These are phyloP conservation scores for Akanthomyces muscarius DNA, from an alignment of 2,329 filamentous ascomycete genomes.

Conservation along the genomic window DNA sequence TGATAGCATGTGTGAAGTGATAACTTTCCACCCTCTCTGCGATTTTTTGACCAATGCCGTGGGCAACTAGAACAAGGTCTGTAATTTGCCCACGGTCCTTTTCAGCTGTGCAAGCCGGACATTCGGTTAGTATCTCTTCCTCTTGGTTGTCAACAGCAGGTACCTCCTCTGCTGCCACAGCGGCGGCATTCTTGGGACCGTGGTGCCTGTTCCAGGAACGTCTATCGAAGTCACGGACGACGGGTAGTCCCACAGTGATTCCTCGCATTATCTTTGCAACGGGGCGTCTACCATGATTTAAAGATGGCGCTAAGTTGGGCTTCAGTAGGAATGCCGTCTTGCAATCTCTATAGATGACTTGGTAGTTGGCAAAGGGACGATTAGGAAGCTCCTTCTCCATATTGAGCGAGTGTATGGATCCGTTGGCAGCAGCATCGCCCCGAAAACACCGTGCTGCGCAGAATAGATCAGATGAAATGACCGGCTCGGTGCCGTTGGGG, in stretches of 20 bases:
- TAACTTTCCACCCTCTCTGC: slow-evolving; percentile 93
- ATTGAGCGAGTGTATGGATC: slow-evolving; percentile 37
- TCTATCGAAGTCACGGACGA: slow-evolving; percentile 86
- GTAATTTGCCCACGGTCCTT: slow-evolving; percentile 67
- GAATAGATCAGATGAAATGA: slow-evolving; percentile 51
- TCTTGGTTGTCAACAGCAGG: slow-evolving; percentile 26
- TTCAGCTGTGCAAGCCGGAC: slow-evolving; percentile 60
- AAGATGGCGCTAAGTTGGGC: slow-evolving; percentile 77
- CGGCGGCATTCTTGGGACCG: slow-evolving; percentile 37
- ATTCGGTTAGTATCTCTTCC: slow-evolving; percentile 29
- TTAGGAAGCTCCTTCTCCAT: slow-evolving; percentile 37
- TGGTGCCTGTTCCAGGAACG: slow-evolving; percentile 71
- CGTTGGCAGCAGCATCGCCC: slow-evolving; percentile 56
- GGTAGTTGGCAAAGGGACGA: slow-evolving; percentile 66
- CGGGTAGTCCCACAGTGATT: slow-evolving; percentile 73
- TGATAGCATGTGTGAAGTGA: slow-evolving; percentile 95
- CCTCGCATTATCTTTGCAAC: slow-evolving; percentile 82
- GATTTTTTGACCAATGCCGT: slow-evolving; percentile 95
- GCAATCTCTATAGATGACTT: slow-evolving; percentile 81
- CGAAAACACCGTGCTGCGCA: slow-evolving; percentile 58
- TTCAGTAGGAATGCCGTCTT: slow-evolving; percentile 79
- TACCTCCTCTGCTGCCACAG: slow-evolving; percentile 27
- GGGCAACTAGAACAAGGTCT: slow-evolving; percentile 84
- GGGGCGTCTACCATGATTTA: slow-evolving; percentile 77
- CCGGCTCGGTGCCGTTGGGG: slow-evolving; percentile 26